Conservation (phyloP, 2,329 filamentous ascomycete genomes). For the Aspergillus felis region DNA sequence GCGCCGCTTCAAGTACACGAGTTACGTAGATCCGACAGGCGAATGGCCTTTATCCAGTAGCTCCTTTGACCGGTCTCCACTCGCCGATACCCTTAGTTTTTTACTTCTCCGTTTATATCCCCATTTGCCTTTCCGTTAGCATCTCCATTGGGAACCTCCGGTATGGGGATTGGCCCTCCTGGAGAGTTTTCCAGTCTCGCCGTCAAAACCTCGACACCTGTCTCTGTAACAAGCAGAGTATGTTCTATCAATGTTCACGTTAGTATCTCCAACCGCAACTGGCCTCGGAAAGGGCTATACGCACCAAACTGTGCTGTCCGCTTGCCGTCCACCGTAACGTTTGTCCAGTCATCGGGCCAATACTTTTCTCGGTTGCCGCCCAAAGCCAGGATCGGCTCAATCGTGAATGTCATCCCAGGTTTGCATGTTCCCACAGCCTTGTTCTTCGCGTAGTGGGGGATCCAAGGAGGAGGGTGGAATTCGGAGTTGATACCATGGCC, state of each 20-base stretch:
- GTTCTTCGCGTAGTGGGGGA: slow-evolving; percentile 93
- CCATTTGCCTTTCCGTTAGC: too few species aligned
- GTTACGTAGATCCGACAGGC: too few species aligned
- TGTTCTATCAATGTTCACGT: slow-evolving; percentile 51
- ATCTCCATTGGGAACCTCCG: slow-evolving; percentile 18
- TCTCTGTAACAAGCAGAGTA: slow-evolving; percentile 73
- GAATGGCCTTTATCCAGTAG: too few species aligned
- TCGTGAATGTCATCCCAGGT: slow-evolving; percentile 92
- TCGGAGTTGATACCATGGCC: slow-evolving; percentile 86
- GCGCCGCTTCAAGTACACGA: too few species aligned
- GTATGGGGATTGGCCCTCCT: slow-evolving; percentile 62
- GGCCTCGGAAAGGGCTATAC: slow-evolving; percentile 1
- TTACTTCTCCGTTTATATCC: too few species aligned
- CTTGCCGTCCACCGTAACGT: slow-evolving; percentile 80
- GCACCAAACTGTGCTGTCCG: slow-evolving; percentile 76
- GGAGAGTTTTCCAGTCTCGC: slow-evolving; percentile 65
- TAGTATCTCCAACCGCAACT: slow-evolving; percentile 4
- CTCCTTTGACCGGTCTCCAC: too few species aligned
- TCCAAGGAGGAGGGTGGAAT: slow-evolving; percentile 85
- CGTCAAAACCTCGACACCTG: slow-evolving; percentile 71
- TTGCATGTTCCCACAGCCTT: slow-evolving; percentile 88
- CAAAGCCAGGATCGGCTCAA: slow-evolving; percentile 90
- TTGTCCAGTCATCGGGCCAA: slow-evolving; percentile 97
- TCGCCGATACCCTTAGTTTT: too few species aligned
- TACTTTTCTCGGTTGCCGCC: slow-evolving; percentile 82